Base-by-base conservation (phyloP, 2,329 filamentous ascomycete genomes). In the Myriosclerotinia curreyana region DNA sequence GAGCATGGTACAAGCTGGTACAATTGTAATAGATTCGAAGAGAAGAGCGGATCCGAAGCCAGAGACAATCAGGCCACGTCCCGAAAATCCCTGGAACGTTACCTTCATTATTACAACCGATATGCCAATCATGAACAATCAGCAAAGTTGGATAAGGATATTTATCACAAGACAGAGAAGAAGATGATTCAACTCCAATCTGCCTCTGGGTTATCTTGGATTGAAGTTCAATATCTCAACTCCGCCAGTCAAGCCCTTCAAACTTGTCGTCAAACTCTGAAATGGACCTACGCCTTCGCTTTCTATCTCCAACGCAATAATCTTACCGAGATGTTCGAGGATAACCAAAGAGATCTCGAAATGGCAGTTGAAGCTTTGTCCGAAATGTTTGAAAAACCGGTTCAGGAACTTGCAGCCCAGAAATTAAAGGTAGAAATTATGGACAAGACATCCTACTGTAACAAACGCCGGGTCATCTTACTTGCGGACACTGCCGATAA, bases 1-100 rank as follows among this genome's bases (percentile, higher is more conserved):
- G 95, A 99, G 77, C 95, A 99, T 75, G 95, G 95, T 68, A 99
- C 94, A 4, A 96, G 92, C 78, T 99, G 95, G 95, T 99, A 99
- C 81, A 99, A 96, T 77, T 99, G 95, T 83, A 99, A 96, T 75
- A 84, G 95, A 11, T 99, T 89, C 72, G 95, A 99, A 74, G 95
- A 98, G 79, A 97, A 95, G 82, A 96, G 91, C 69, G 95, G 95
- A 2, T 82, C 86, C 0, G 93, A 97, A 64, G 95, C 95, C 5
- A 84, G 95, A 44, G 92, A 96, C 75, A 92, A 92, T 1, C 95
- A 99, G 75, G 92, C 95, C 2, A 92, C 89, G 75, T 96, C 92
- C 11, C 84, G 95, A 34, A 89, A 94, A 38, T 96, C 91, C 0
- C 81, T 99, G 20, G 94, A 99, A 76, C 87, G 95, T n/a, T 99